phyloP scores from a whole-genome alignment of 371 early-diverging fungal species.

The Mucor sp. region DNA sequence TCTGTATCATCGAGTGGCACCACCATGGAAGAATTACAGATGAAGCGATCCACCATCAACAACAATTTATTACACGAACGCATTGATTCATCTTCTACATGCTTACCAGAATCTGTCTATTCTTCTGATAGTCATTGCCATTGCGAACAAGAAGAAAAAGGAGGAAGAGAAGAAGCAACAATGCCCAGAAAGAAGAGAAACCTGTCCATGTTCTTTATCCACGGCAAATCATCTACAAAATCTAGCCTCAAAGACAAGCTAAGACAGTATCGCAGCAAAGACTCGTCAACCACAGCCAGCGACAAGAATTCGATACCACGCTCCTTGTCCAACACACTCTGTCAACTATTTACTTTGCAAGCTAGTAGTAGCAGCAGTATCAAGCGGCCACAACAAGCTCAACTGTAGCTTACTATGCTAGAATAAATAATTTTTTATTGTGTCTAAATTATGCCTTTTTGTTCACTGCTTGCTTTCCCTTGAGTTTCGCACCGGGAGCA shows the following conservation, averaged over 20 bases:
- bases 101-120: background rate
- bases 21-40: background rate
- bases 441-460: background rate
- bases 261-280: background rate
- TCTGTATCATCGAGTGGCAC: background rate
- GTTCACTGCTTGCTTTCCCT: background rate
- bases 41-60: background rate
- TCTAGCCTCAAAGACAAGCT: background rate
- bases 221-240: background rate
- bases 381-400: background rate
- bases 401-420: background rate
- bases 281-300: background rate
- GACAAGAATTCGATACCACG: background rate
- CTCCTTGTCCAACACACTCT: background rate
- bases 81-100: background rate
- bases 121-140: background rate
- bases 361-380: background rate
- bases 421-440: background rate
- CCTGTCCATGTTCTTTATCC: background rate
- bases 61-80: background rate
- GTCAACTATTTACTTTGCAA: background rate
- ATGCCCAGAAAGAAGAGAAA: background rate
- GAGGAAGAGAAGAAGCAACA: no score
- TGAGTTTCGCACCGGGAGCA: background rate
- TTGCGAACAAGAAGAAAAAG: background rate